These are phyloP conservation scores for Calonectria honghensis DNA, from an alignment of 2,329 filamentous ascomycete species.

Conservation along the genomic window DNA sequence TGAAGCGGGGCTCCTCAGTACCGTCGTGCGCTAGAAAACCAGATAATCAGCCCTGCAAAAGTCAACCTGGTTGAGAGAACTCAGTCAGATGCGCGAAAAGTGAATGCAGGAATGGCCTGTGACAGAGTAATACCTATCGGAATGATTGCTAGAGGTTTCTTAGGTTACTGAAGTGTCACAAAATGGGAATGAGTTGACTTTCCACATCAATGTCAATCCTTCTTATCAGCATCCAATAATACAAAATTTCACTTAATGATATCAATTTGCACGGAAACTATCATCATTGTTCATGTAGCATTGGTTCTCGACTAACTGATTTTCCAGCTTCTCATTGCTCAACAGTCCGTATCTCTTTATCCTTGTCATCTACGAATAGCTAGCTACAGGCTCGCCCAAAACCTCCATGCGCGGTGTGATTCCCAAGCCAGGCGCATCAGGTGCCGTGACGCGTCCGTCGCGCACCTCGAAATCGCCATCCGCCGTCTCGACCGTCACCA, in stretches of 20 bases:
- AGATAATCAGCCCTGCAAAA: too few relatives aligned
- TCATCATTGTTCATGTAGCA: background rate
- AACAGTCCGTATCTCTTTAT: background rate
- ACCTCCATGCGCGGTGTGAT: constrained; percentile 44
- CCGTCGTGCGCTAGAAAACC: background rate
- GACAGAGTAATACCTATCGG: too few relatives aligned
- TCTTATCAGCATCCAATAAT: too few relatives aligned
- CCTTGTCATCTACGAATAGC: constrained; percentile 35
- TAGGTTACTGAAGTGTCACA: too few relatives aligned
- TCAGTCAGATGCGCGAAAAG: background rate
- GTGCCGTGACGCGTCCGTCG: constrained; percentile 42
- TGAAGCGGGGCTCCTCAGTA: background rate
- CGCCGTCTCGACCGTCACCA: constrained; percentile 43
- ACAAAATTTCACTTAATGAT: too few relatives aligned
- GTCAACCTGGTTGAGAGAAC: too few relatives aligned
- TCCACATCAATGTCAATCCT: too few relatives aligned
- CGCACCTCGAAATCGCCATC: constrained; percentile 45
- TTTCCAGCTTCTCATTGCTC: background rate
- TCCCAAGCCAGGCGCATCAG: constrained; percentile 42
- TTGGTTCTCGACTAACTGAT: too few relatives aligned
- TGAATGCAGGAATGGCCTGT: too few relatives aligned
- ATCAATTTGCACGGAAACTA: too few relatives aligned
- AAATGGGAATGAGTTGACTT: too few relatives aligned
- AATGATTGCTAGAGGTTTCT: too few relatives aligned
- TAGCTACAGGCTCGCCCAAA: constrained; percentile 44